Evolutionary conservation across 2,329 filamentous ascomycete species (phyloP), one percentile per base, ranked within the genome.

Genomic region (Arachnomyces sp.): DNA sequence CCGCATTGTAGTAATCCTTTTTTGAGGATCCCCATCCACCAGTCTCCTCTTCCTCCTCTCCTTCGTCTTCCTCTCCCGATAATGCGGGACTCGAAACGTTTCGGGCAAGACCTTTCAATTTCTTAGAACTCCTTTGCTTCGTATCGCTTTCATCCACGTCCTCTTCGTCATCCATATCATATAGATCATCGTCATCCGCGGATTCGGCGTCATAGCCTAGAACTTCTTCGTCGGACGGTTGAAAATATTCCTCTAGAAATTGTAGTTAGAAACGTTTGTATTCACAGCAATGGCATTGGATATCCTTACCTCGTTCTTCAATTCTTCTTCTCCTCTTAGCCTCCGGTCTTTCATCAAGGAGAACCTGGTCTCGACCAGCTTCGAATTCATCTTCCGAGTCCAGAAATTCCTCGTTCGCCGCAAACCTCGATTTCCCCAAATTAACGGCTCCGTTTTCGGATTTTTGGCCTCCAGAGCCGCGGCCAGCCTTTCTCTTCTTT

Each of bases 381-480:
- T 90, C 86, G 61, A 95, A 94, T 59, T 95, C 87, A 62, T 98
- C 92, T 61, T 95, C 87, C 1, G 88, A 93, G 60, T 95, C 83
- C 49, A 89, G 86, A 52, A 98, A 82, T 64, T 94, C 87, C 62
- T 90, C 81, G 45, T 68, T 59, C 14, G 61, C 45, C 38, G 58
- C 55, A 37, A 61, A 68, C 42, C 59, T 65, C 28, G 57, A 55
- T 31, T 52, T 53, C 34, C 53, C 52, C 7, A 52, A 44, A 29
- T 59, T 40, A 16, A 45, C 40, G 13, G 59, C 52, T 5, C 60
- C 56, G 34, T 60, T 53, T 15, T 53, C 45, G 38, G 66, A 5
- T 9, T 25, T 25, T 25, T 25, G 11, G 18, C 13, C 13, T 7
- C 11, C 17, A 16, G 17, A 31, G 28, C 28, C 12, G n/a, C 73